Base-by-base conservation (phyloP, 2,329 filamentous ascomycete species). In the Cucurbitaria berberidis region DNA sequence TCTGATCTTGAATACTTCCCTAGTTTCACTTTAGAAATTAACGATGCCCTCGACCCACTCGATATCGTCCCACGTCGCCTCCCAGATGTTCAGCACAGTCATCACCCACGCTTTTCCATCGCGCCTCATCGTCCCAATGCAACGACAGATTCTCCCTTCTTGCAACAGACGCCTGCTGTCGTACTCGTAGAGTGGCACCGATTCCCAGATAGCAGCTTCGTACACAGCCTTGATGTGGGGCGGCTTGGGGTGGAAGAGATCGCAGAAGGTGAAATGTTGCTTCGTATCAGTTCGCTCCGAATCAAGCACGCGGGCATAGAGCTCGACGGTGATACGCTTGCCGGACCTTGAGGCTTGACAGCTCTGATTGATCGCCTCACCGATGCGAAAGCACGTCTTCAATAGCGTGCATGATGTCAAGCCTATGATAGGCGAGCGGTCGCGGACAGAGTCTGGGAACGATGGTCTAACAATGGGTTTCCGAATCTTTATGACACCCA, bases 191-290 rank as follows among this genome's bases (percentile, higher is more conserved):
- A 83, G 64, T 10, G 67, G 60, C 3, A 74, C 70, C 5, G 75
- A 72, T 56, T 78, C 78, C 78, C 79, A 84, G 24, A 81, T 74
- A 2, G 53, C 50, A 15, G 64, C 62, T 40, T 75, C 69, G 34
- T 81, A 80, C 1, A 74, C 62, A 0, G 78, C 78, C 46, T 80
- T 73, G 55, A 84, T 67, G 48, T 82, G 83, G 0, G 86, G 86
- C 5, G 81, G 81, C 10, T 77, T 78, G 18, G 84, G 80, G 54
- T 84, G 83, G 60, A 85, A 86, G 0, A 90, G 69, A 61, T 89
- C 86, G 34, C 78, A 77, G 44, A 90, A 83, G n/a, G 84, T 80
- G 57, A 90, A 89, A 49, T 84, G 77, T 64, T 90, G 87, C 56
- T 80, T 84, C 5, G 48, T 41, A 11, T 74, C 71, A 50, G 87